Evolutionary conservation across 441 rosid species (phyloP).

Genomic region (Oxalis stricta): DNA sequence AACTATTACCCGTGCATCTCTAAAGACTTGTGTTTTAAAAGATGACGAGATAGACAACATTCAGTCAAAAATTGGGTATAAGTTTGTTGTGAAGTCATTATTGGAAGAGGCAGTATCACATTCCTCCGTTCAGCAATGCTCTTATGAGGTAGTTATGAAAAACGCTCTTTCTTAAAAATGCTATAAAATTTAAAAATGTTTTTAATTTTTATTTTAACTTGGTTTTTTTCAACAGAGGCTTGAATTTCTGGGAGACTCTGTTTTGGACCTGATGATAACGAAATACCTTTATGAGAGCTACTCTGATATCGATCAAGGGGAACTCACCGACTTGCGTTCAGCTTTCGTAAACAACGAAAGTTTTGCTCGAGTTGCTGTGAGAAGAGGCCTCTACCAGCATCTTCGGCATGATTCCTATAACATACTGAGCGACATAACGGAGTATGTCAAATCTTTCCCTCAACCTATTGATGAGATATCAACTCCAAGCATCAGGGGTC

Average conservation of each 20-base stretch:
- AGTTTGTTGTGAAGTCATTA: constrained; percentile 53
- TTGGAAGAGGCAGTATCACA: constrained; percentile 82
- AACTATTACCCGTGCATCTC: constrained; percentile 38
- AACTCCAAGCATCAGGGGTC: constrained; percentile 41
- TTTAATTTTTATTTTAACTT: constrained; percentile 1
- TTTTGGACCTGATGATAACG: constrained; percentile 77
- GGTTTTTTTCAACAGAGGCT: constrained; percentile 48
- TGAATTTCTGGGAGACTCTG: constrained; percentile 92
- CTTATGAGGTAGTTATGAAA: constrained; percentile 53
- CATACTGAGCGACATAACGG: constrained; percentile 45
- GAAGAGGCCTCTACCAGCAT: constrained; percentile 37
- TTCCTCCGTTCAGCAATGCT: constrained; percentile 40
- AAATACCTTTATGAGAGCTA: constrained; percentile 60
- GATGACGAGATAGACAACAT: constrained; percentile 30
- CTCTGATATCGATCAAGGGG: constrained; percentile 60
- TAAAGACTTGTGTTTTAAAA: constrained; percentile 27
- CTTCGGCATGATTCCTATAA: constrained; percentile 41
- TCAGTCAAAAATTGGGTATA: constrained; percentile 55
- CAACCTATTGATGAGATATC: constrained; percentile 23
- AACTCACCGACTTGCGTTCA: constrained; percentile 82
- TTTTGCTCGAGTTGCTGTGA: constrained; percentile 74
- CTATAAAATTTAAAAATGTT: background rate
- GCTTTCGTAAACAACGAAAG: constrained; percentile 77
- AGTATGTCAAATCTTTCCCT: constrained; percentile 37
- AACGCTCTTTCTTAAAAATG: background rate